phyloP scores from a whole-genome alignment of 768 basidiomycete genomes.

The Filobasidium floriforme region DNA sequence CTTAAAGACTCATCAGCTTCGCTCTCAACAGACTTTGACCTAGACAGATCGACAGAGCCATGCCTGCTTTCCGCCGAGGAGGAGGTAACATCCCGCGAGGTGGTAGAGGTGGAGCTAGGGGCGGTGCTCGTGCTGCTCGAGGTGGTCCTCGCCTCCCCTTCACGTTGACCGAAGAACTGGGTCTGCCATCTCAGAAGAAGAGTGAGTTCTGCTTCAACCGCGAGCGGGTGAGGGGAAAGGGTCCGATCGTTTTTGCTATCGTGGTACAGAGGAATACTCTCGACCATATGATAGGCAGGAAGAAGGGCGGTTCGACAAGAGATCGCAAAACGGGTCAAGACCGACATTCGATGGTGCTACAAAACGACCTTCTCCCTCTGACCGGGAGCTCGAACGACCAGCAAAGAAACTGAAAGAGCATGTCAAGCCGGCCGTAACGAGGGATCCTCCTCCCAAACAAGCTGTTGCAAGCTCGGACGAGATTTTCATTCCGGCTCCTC shows the following conservation, averaged over 20 bases:
- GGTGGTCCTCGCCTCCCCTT: slow-evolving; percentile 14
- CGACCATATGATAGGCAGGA: neutral
- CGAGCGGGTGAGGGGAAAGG: no score
- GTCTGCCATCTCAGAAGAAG: slow-evolving; percentile 1
- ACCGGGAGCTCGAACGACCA: no score
- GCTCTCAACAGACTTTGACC: no score
- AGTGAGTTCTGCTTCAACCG: neutral
- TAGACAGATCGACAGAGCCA: neutral
- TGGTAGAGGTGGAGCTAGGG: slow-evolving; percentile 2
- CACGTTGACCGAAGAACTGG: slow-evolving; percentile 13
- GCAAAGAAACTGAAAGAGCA: no score
- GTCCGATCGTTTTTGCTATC: neutral
- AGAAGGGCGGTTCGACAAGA: neutral
- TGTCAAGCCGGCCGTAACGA: no score
- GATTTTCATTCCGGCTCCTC: no score
- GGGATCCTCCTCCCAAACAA: no score
- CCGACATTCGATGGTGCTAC: no score
- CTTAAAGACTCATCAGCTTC: no score
- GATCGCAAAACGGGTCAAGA: neutral
- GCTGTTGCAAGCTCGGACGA: no score
- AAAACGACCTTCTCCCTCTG: no score
- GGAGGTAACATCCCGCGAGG: neutral
- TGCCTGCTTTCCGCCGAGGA: neutral
- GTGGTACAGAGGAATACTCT: neutral
- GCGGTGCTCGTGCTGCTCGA: neutral